phyloP scores from a whole-genome alignment of 2,329 filamentous ascomycete species.

The Xylaria multiplex region DNA sequence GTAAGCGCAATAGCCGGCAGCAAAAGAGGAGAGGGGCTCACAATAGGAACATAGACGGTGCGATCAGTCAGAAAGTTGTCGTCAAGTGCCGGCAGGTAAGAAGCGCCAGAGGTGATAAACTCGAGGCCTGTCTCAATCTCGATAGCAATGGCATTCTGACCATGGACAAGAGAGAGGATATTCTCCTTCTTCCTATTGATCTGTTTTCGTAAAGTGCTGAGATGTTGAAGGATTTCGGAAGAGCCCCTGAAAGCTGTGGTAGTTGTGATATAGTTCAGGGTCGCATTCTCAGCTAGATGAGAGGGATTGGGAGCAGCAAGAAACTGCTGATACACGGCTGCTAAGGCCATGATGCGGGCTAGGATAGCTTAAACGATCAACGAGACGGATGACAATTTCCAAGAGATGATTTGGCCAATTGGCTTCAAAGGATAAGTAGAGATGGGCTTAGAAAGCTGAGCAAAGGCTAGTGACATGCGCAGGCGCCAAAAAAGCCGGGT shows the following conservation, averaged over 20 bases:
- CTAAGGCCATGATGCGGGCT: slow-evolving; percentile 57
- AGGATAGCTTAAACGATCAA: slow-evolving; percentile 18
- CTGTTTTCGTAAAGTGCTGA: slow-evolving; percentile 74
- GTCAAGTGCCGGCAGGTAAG: slow-evolving; percentile 88
- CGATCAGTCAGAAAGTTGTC: slow-evolving; percentile 93
- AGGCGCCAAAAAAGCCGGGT: slow-evolving; percentile 14
- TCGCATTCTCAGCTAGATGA: slow-evolving; percentile 71
- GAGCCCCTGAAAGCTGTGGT: slow-evolving; percentile 77
- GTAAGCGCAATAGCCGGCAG: background rate
- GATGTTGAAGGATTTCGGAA: slow-evolving; percentile 83
- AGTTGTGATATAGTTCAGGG: slow-evolving; percentile 90
- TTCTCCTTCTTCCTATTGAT: slow-evolving; percentile 86
- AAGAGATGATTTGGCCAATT: background rate
- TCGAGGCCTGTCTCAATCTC: slow-evolving; percentile 87
- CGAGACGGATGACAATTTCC: slow-evolving; percentile 13
- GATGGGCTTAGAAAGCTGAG: background rate
- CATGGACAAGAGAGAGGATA: slow-evolving; percentile 78
- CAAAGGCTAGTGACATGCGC: slow-evolving; percentile 9
- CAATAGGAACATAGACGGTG: slow-evolving; percentile 80
- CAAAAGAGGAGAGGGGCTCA: slow-evolving; percentile 58
- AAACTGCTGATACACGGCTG: slow-evolving; percentile 75
- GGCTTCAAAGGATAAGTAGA: slow-evolving; percentile 1
- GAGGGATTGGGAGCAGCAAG: slow-evolving; percentile 72
- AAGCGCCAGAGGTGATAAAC: slow-evolving; percentile 82
- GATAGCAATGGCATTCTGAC: slow-evolving; percentile 72